Conservation (phyloP, 192 early-diverging fungal species). For the Lunasporangiospora selenospora region DNA sequence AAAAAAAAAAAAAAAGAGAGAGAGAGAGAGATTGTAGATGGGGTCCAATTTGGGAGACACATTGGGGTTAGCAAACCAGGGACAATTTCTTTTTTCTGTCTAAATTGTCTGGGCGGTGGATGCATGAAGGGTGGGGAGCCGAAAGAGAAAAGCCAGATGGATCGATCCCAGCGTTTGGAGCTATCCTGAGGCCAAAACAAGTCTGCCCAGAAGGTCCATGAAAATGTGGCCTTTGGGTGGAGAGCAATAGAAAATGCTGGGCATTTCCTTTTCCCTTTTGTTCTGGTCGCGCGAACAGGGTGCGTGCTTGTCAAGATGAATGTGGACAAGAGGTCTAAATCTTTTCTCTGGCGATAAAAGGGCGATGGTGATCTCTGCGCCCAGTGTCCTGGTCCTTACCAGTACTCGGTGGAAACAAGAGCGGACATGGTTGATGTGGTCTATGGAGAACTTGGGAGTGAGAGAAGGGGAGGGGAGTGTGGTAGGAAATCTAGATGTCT, state of each 20-base stretch:
- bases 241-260: too few species aligned
- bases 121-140: neutral
- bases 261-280: neutral
- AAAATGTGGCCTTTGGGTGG: too few species aligned
- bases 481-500: too few species aligned
- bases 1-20: neutral
- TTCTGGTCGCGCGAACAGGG: neutral
- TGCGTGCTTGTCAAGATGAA: neutral
- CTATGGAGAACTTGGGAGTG: neutral
- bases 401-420: conserved; percentile 37
- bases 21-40: neutral
- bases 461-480: neutral
- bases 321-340: neutral
- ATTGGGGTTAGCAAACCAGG: too few species aligned
- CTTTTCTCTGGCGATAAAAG: neutral
- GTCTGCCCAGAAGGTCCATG: too few species aligned
- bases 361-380: too few species aligned
- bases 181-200: too few species aligned
- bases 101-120: neutral
- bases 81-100: neutral
- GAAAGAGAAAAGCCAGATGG: neutral
- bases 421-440: conserved; percentile 15
- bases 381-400: too few species aligned
- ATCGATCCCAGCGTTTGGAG: neutral
- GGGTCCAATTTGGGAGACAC: too few species aligned